Percentiles rank a stretch among this genome's conserved stretches.
Conservation (phyloP, 768 basidiomycete genomes). For the Tulasnella sp. region DNA sequence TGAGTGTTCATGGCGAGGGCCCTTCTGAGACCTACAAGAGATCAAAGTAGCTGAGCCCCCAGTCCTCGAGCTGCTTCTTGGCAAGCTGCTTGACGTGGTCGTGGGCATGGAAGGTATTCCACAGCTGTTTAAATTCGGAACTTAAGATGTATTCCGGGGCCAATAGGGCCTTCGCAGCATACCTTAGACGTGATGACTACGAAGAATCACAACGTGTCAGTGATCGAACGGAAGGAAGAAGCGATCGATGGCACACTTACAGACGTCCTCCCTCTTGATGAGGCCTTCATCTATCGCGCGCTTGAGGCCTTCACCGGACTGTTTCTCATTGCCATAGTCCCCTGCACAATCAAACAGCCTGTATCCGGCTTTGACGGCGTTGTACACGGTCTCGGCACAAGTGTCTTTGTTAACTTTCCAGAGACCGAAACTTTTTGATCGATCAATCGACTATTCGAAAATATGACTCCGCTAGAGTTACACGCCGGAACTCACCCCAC, state of each 20-base stretch:
- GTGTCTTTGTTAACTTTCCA: constrained; percentile 25
- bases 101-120: constrained; percentile 81
- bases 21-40: constrained; percentile 19
- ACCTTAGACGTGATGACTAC: constrained; percentile 79
- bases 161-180: too few relatives aligned
- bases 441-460: not conserved
- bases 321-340: constrained; percentile 85
- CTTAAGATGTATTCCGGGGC: not conserved
- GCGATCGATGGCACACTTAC: constrained; percentile 37
- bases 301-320: constrained; percentile 67
- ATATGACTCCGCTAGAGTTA: not conserved
- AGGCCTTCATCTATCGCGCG: constrained; percentile 72
- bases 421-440: constrained; percentile 19
- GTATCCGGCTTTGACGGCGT: constrained; percentile 78
- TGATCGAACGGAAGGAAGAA: not conserved
- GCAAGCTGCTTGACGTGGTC: constrained; percentile 51
- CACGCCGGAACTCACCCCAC: constrained; percentile 8
- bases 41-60: constrained; percentile 62
- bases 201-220: not conserved
- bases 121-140: constrained; percentile 38
- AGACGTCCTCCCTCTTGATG: constrained; percentile 80
- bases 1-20: constrained; percentile 4
- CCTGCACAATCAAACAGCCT: constrained; percentile 78
- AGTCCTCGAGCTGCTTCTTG: constrained; percentile 59
- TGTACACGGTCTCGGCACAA: constrained; percentile 55